Evolutionary conservation across 2,329 filamentous ascomycete species (phyloP), one percentile per base, ranked within the genome.

Genomic region (Myriosclerotinia scirpicola): DNA sequence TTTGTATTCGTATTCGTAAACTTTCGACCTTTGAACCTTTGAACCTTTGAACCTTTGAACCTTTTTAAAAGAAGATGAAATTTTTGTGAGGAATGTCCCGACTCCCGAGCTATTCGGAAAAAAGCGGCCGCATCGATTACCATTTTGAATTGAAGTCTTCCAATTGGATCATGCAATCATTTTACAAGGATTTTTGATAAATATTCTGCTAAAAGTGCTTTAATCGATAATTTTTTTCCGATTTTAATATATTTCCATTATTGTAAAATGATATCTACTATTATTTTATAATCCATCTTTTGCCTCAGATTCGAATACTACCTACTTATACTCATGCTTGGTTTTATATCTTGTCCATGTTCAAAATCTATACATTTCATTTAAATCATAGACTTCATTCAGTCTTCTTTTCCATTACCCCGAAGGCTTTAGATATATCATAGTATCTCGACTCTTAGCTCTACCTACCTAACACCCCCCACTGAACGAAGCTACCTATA

Each of bases 111-210:
- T 11, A 15, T 7, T 2, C 52, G 61, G 54, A 44, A 40, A n/a
- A 56, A 60, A 1, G 63, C 61, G 64, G 59, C 63, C 52, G 54
- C 66, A 46, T 56, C 52, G 17, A 15, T 48, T 42, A 6, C 3
- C 15, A 46, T 64, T 64, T 64, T 30, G 26, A 36, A 56, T 56
- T 56, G 40, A 38, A 9, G 17, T 64, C 52, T 22, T 55, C 26
- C 26, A 48, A 64, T 64, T 55, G 61, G 59, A 54, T 26, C 11
- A 55, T 34, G 11, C 5, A 1, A 12, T 34, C 22, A 3, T 11
- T 14, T 44, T 15, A 36, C 56, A 59, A 14, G 56, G 42, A 59
- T 60, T 17, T 22, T 17, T 5, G 5, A 60, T 60, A 48, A 48
- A 38, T 60, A 60, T 60, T 60, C 44, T 46, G 3, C 55, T 60